These are phyloP conservation scores for Phytophthora chlamydospora DNA, from an alignment of 352 stramenopile genomes.

Conservation along the genomic window DNA sequence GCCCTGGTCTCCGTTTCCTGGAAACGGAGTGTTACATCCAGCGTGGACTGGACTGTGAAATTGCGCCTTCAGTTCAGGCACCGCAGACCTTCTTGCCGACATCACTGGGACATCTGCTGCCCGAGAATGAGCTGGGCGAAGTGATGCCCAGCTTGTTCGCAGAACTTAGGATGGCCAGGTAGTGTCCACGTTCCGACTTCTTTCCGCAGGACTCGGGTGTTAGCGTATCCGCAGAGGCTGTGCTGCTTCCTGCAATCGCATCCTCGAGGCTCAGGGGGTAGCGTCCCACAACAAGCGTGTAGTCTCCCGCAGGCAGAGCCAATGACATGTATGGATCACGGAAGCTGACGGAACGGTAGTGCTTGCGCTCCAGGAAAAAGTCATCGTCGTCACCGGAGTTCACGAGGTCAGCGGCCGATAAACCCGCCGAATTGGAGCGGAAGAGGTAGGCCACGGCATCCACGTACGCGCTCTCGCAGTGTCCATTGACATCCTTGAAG, in stretches of 20 bases:
- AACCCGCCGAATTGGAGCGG: conserved; percentile 32
- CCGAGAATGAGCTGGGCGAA: conserved; percentile 51
- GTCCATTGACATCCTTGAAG: conserved; percentile 69
- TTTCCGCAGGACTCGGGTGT: conserved; percentile 64
- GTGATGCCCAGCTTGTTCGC: conserved; percentile 37
- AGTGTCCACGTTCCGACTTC: conserved; percentile 47
- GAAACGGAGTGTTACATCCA: conserved; percentile 27
- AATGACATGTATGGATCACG: conserved; percentile 78
- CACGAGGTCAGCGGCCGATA: conserved; percentile 53
- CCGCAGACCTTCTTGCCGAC: conserved; percentile 33
- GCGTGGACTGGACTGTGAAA: conserved; percentile 11
- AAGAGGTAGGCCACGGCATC: conserved; percentile 71
- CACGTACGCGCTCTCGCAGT: conserved; percentile 70
- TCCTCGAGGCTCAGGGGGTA: conserved; percentile 71
- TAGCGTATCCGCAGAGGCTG: conserved; percentile 35
- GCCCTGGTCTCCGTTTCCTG: conserved; percentile 23
- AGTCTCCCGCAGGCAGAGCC: conserved; percentile 49
- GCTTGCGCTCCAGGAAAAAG: conserved; percentile 52
- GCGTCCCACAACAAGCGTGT: conserved; percentile 66
- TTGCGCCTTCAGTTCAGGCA: conserved; percentile 1
- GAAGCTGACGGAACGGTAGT: conserved; percentile 70
- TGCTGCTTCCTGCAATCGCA: conserved; percentile 46
- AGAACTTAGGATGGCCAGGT: conserved; percentile 60
- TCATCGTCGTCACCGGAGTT: conserved; percentile 67
- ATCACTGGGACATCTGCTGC: conserved; percentile 40